phyloP scores from a whole-genome alignment of 768 basidiomycete species.

The Calocera viscosa region DNA sequence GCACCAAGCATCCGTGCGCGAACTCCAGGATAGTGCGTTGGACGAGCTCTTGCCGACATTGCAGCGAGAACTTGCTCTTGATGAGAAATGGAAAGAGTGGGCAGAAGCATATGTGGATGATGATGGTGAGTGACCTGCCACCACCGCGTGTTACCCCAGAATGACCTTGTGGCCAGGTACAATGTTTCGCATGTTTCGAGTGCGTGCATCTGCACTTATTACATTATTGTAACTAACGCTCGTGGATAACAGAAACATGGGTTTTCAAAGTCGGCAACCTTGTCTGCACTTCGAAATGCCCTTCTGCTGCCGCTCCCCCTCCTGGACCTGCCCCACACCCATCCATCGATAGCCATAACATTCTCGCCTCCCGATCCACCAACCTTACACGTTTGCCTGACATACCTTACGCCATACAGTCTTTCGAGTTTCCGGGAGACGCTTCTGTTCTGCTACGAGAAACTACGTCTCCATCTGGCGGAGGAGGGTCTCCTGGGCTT shows the following conservation, averaged over 20 bases:
- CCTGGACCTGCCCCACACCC: not conserved
- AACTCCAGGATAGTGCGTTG: not conserved
- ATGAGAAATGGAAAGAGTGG: slow-evolving; percentile 4
- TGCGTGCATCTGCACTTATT: not conserved
- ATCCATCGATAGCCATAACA: not conserved
- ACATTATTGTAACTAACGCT: not conserved
- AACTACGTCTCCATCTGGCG: not conserved
- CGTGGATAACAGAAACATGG: not conserved
- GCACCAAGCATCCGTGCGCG: not conserved
- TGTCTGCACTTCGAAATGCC: not conserved
- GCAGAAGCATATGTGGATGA: not conserved
- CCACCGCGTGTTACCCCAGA: too few species aligned
- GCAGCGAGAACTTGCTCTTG: not conserved
- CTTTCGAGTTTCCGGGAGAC: not conserved
- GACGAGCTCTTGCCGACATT: not conserved
- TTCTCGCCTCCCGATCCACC: not conserved
- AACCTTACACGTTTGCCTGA: not conserved
- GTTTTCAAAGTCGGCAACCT: not conserved
- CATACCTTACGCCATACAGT: not conserved
- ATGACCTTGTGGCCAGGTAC: not conserved
- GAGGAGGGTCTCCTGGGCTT: not conserved
- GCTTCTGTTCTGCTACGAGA: not conserved
- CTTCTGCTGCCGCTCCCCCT: not conserved
- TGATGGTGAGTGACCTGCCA: not conserved
- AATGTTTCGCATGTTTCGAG: not conserved